phyloP scores from a whole-genome alignment of 1,284 basidiomycete genomes.

The Austroboletus niveus region DNA sequence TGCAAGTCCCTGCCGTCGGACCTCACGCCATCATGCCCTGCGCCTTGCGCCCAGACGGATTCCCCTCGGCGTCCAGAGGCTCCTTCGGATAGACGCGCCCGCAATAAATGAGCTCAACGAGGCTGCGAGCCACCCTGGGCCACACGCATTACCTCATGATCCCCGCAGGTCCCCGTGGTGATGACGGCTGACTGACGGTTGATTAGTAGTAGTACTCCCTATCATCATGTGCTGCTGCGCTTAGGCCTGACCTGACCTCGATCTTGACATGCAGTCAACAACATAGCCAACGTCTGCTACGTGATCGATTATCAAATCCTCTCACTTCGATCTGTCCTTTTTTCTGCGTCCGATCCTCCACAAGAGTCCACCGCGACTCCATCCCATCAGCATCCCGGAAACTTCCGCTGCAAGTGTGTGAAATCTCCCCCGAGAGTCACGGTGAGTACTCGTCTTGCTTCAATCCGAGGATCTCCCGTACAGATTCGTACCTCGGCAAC shows the following conservation, averaged over 20 bases:
- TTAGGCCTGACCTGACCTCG: slow-evolving; percentile 7
- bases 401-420: neutral
- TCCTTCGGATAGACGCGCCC: neutral
- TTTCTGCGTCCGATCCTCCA: slow-evolving; percentile 7
- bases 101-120: neutral
- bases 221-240: neutral
- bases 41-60: slow-evolving; percentile 7
- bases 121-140: neutral
- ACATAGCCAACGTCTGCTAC: neutral
- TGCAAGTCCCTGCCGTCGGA: too few relatives aligned
- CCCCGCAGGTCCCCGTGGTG: neutral
- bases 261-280: slow-evolving; percentile 6
- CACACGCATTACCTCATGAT: neutral
- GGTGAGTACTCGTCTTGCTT: slow-evolving; percentile 6
- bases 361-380: neutral
- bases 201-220: neutral
- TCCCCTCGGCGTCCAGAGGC: slow-evolving; percentile 7
- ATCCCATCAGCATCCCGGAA: slow-evolving; percentile 5
- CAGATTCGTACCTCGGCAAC: slow-evolving; percentile 5
- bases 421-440: slow-evolving; percentile 1
- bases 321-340: neutral
- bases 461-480: slow-evolving; percentile 20
- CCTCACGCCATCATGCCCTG: too few relatives aligned
- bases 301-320: neutral
- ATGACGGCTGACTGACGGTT: neutral